Evolutionary conservation across 768 basidiomycete species (phyloP), one percentile per base, ranked within the genome.

Genomic region (Cystobasidium onofrii): DNA sequence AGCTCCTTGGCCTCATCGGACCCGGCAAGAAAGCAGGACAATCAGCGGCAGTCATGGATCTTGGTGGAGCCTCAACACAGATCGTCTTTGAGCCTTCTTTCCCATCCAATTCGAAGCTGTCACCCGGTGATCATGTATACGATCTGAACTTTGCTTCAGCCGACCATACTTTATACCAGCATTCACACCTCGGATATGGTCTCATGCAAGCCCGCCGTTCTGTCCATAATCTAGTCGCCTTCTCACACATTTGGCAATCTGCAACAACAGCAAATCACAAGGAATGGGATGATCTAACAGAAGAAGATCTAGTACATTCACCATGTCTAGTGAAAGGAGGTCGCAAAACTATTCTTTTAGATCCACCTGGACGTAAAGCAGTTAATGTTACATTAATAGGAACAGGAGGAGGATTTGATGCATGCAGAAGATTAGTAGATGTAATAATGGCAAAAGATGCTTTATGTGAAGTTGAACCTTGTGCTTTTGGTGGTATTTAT

Each of bases 101-200:
- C 81, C 84, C 84, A 33, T 81, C 82, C 61, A 81, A 82, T 29
- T 77, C 79, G 36, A 78, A 76, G 69, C 82, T 89, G 74, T 86
- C 85, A 74, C 89, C 89, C 3, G 95, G 93, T 55, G 94, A 96
- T 67, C 95, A 97, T 83, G 91, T 90, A 82, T 96, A 92, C 81
- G 87, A 87, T 61, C 84, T 98, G 61, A 83, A 81, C 41, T 93
- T 94, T 78, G 89, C 86, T 1, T 90, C 88, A 20, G 83, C 82
- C 77, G 85, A 82, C 64, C 87, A 89, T 80, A 86, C 88, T 75
- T 81, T 97, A 75, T 98, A 98, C 82, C 96, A 98, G 83, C 95
- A 99, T 79, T 98, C 95, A 70, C 96, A 97, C 82, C 85, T 98
- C 71, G 96, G 94, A 3, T 99, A 94, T 82, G 96, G 96, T 13